Evolutionary conservation across 225 moss, liverwort and hornwort species (phyloP).

Genomic region (Bryum argenteum): DNA sequence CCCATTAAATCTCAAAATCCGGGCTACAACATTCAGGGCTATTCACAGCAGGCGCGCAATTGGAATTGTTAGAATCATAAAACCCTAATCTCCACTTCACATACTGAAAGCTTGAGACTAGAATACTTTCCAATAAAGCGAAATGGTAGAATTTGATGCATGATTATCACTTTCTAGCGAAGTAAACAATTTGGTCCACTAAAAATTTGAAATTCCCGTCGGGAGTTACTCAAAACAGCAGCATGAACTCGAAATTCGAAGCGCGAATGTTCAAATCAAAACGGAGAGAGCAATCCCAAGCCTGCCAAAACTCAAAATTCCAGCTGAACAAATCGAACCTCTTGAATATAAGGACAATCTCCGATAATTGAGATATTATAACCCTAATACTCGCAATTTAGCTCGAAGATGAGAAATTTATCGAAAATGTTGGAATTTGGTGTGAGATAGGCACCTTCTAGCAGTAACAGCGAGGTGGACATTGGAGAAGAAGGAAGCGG

Average conservation of each 20-base stretch:
- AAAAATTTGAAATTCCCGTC: background rate
- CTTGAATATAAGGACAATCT: background rate
- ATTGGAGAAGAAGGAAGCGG: conserved; percentile 49
- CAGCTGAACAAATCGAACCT: too few species aligned
- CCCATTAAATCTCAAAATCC: too few species aligned
- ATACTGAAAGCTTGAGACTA: too few species aligned
- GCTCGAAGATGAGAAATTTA: background rate
- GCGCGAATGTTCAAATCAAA: too few species aligned
- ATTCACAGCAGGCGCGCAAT: background rate
- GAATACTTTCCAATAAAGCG: too few species aligned
- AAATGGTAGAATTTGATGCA: too few species aligned
- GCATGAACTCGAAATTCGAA: background rate
- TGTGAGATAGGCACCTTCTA: conserved; percentile 28
- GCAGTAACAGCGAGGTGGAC: conserved; percentile 49
- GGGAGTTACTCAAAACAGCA: too few species aligned
- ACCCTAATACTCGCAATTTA: conserved; percentile 3
- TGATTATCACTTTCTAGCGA: too few species aligned
- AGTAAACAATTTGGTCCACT: background rate
- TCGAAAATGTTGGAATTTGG: background rate
- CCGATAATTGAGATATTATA: background rate
- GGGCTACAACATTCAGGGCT: background rate
- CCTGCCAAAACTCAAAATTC: too few species aligned
- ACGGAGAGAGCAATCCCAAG: too few species aligned
- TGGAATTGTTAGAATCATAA: background rate
- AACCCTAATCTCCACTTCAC: background rate